phyloP scores from a whole-genome alignment of 2,329 filamentous ascomycete genomes.

The Xylariales sp. region DNA sequence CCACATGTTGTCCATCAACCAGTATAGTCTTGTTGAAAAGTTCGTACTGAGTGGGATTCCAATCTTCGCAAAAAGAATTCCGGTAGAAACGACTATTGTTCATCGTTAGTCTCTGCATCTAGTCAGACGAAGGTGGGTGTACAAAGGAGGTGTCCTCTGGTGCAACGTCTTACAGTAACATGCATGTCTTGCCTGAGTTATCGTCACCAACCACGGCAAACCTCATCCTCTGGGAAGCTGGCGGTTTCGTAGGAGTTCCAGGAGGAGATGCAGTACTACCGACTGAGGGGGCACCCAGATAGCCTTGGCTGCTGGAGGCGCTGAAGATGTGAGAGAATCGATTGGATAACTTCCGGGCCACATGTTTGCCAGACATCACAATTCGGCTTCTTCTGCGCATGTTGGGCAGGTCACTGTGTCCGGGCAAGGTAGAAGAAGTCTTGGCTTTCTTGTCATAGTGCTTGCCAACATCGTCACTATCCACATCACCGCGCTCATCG shows the following conservation, averaged over 20 bases:
- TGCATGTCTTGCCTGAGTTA: conserved; percentile 22
- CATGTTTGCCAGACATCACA: conserved; percentile 9
- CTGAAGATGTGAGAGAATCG: conserved; percentile 13
- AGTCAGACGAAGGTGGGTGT: no score
- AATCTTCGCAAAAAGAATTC: conserved; percentile 17
- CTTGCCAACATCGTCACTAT: conserved; percentile 8
- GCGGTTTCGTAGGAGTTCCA: conserved; percentile 11
- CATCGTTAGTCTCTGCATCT: no score
- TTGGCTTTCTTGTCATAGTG: conserved; percentile 19
- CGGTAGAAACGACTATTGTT: conserved; percentile 21
- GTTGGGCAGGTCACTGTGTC: background rate
- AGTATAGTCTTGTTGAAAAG: conserved; percentile 18
- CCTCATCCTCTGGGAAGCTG: conserved; percentile 19
- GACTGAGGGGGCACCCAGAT: conserved; percentile 6
- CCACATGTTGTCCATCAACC: conserved; percentile 18
- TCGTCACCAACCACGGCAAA: conserved; percentile 25
- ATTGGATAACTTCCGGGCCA: conserved; percentile 16
- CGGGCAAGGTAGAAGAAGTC: conserved; percentile 5
- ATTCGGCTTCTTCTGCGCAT: conserved; percentile 12
- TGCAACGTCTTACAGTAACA: conserved; percentile 24
- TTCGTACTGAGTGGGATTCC: conserved; percentile 21
- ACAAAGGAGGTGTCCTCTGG: no score
- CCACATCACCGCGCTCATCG: conserved; percentile 7
- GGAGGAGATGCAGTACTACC: conserved; percentile 9
- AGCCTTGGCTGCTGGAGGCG: conserved; percentile 2